phyloP scores from a whole-genome alignment of 208 protist genomes.

The Trypanosomatidae sp. region DNA sequence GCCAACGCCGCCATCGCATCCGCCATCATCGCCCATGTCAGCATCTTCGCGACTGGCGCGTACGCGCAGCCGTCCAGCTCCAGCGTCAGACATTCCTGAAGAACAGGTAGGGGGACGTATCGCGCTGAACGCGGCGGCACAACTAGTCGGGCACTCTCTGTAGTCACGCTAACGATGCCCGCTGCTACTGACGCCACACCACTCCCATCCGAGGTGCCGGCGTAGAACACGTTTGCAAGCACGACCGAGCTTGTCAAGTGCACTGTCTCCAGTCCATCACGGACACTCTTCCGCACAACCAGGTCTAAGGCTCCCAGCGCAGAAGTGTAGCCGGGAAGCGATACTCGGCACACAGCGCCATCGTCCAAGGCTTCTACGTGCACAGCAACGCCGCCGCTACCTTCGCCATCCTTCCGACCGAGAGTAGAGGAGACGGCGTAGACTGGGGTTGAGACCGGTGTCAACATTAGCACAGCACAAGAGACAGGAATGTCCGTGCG shows the following conservation, averaged over 20 bases:
- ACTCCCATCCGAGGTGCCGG: not conserved
- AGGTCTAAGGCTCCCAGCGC: conserved; percentile 22
- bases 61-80: conserved; percentile 21
- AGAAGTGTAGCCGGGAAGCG: conserved; percentile 16
- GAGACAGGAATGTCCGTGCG: conserved; percentile 1
- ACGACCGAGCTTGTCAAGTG: conserved; percentile 20
- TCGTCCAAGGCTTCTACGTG: conserved; percentile 1
- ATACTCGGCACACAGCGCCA: conserved; percentile 7
- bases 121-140: conserved; percentile 11
- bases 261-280: not conserved
- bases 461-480: not conserved
- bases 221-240: conserved; percentile 27
- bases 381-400: not conserved
- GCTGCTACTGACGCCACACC: not conserved
- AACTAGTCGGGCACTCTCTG: not conserved
- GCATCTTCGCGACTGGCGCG: conserved; percentile 6
- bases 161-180: not conserved
- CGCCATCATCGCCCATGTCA: conserved; percentile 30
- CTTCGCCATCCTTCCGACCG: not conserved
- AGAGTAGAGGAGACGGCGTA: not conserved
- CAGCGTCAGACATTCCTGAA: conserved; percentile 3
- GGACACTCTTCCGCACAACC: conserved; percentile 10
- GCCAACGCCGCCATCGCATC: conserved; percentile 26
- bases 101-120: conserved; percentile 14
- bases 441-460: not conserved